These are phyloP conservation scores for Mollisiaceae sp. DNA, from an alignment of 2,329 filamentous ascomycete genomes.

Conservation along the genomic window DNA sequence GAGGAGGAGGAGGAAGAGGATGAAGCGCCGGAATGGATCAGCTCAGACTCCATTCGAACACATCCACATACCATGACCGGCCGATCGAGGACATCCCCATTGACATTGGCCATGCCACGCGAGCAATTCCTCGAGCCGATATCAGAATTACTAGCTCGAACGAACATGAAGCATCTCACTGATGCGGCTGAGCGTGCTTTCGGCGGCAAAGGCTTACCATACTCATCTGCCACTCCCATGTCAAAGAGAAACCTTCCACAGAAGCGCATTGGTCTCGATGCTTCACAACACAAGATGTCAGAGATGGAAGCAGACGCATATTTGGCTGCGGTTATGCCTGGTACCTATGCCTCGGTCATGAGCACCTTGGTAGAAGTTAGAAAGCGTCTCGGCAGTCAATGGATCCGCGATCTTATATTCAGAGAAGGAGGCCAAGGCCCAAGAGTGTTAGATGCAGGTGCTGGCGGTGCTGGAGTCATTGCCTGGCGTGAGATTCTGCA, in stretches of 20 bases:
- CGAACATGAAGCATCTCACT: slow-evolving; percentile 75
- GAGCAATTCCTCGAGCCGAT: slow-evolving; percentile 74
- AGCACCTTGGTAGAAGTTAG: slow-evolving; percentile 75
- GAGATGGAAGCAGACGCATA: slow-evolving; percentile 79
- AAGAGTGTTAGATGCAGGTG: slow-evolving; percentile 75
- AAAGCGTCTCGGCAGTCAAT: slow-evolving; percentile 71
- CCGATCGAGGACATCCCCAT: slow-evolving; percentile 74
- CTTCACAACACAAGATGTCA: slow-evolving; percentile 69
- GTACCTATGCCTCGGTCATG: slow-evolving; percentile 70
- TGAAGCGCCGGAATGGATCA: slow-evolving; percentile 37
- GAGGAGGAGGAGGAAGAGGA: slow-evolving; percentile 34
- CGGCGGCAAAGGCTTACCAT: slow-evolving; percentile 76
- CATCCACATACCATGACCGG: slow-evolving; percentile 78
- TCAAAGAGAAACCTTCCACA: slow-evolving; percentile 61
- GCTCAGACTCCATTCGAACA: slow-evolving; percentile 55
- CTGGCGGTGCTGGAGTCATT: slow-evolving; percentile 72
- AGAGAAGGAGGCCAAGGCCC: slow-evolving; percentile 60
- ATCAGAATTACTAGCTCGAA: slow-evolving; percentile 67
- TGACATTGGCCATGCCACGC: slow-evolving; percentile 76
- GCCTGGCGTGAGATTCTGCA: slow-evolving; percentile 80
- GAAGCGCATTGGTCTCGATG: slow-evolving; percentile 67
- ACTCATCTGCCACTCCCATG: slow-evolving; percentile 74
- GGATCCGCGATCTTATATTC: slow-evolving; percentile 68
- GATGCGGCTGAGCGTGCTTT: slow-evolving; percentile 75
- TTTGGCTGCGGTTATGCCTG: slow-evolving; percentile 71